These are phyloP conservation scores for Dothideomycetes sp. DNA, from an alignment of 2,329 filamentous ascomycete species.

Conservation along the genomic window DNA sequence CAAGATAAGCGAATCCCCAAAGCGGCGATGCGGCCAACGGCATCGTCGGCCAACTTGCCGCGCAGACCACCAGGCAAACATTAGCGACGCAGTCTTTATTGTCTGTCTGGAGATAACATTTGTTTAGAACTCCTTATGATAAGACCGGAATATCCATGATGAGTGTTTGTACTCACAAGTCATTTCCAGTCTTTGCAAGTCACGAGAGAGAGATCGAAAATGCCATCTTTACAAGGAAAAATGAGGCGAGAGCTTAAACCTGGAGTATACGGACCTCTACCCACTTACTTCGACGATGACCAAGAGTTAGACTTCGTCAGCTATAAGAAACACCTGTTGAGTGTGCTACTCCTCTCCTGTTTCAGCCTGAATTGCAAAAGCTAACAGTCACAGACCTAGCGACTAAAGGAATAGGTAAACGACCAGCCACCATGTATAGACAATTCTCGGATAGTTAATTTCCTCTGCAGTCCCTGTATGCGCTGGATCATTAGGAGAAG, in stretches of 20 bases:
- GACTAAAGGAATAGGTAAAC: not conserved
- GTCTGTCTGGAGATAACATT: too few relatives aligned
- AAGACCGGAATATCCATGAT: too few relatives aligned
- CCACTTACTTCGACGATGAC: constrained; percentile 3
- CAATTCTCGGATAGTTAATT: not conserved
- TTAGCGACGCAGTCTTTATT: too few relatives aligned
- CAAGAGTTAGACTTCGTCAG: constrained; percentile 1
- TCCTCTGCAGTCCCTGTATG: constrained; percentile 1
- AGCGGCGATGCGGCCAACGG: too few relatives aligned
- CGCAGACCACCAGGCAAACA: too few relatives aligned
- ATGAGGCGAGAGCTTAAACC: constrained; percentile 1
- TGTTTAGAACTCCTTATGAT: too few relatives aligned
- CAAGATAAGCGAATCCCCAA: too few relatives aligned
- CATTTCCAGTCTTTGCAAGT: not conserved
- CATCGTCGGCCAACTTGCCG: too few relatives aligned
- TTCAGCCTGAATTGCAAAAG: not conserved
- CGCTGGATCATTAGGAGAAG: constrained; percentile 3
- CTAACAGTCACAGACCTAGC: not conserved
- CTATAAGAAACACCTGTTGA: constrained; percentile 1
- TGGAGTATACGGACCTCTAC: constrained; percentile 2
- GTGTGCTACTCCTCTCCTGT: not conserved
- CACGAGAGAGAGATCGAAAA: not conserved
- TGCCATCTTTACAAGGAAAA: too few relatives aligned
- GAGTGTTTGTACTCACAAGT: too few relatives aligned
- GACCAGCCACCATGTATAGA: not conserved